Base-by-base conservation (phyloP, 371 early-diverging fungal genomes). In the Rhizopus delemar region DNA sequence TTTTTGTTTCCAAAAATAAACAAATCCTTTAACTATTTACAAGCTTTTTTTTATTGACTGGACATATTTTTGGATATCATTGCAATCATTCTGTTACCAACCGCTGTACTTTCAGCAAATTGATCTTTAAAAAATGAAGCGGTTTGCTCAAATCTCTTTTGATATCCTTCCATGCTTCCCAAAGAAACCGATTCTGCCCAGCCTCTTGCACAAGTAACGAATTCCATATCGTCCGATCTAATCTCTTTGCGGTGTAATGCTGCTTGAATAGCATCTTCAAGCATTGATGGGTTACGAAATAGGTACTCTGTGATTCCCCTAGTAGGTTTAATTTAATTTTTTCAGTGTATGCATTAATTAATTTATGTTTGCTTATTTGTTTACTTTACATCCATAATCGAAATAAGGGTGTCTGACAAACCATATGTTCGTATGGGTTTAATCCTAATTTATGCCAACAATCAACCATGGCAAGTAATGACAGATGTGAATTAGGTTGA, bases 331-430 rank as follows among this genome's bases (percentile, higher is more conserved):
- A 4, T 48, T 51, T 22, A 57, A 56, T 43, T 22, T 22, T 22
- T 22, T 22, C 22, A 22, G 22, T 22, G 22, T 22, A 22, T 22
- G 22, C 22, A 22, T 22, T 22, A 22, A 22, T 22, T 22, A 2
- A 22, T 22, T 22, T 22, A 0, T 22, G 22, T 22, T 22, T 22
- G 22, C 22, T 22, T 22, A 22, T 22, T 22, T 22, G 22, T 22
- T 22, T 22, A 22, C 22, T 62, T 75, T 83, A 87, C 80, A 94
- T 83, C 91, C 95, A 93, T 56, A 96, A 78, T 31, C 96, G 82
- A 74, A 98, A 98, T 15, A 94, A 83, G 3, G 98, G 98, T 2
- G 98, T 98, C 73, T 95, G 94, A 57, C 96, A 95, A 4, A 96
- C 90, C 72, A 98, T 83, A 68, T 94, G 94, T 45, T 93, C 90